phyloP scores from a whole-genome alignment of 495 filamentous ascomycete species.

The Extremus antarcticus region DNA sequence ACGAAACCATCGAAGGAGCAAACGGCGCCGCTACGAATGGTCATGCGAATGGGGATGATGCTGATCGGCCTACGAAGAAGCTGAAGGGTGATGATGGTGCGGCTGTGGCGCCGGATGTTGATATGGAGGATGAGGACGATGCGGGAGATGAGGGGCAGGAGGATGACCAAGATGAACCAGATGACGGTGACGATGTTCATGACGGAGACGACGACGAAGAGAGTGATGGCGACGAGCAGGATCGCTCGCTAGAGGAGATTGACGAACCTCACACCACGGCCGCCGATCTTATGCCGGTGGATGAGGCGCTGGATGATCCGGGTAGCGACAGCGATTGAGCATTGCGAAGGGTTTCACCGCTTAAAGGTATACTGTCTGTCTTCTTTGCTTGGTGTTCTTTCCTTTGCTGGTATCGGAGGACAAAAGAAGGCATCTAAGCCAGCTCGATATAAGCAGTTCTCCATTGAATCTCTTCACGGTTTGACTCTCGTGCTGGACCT shows the following conservation, averaged over 20 bases:
- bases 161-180: constrained; percentile 46
- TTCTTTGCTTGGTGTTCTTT: constrained; percentile 8
- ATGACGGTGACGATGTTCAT: constrained; percentile 42
- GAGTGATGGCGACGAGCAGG: constrained; percentile 26
- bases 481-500: too few species aligned
- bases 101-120: constrained; percentile 5
- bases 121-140: constrained; percentile 16
- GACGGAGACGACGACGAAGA: constrained; percentile 36
- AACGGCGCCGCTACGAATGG: constrained; percentile 13
- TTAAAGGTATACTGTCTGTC: not conserved
- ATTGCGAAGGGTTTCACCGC: too few species aligned
- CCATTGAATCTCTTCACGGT: too few species aligned
- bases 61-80: constrained; percentile 20
- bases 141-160: constrained; percentile 35
- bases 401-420: too few species aligned
- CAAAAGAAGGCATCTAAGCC: too few species aligned
- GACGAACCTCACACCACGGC: not conserved
- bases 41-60: constrained; percentile 10
- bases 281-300: not conserved
- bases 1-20: constrained; percentile 17
- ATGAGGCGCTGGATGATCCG: constrained; percentile 10
- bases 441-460: too few species aligned
- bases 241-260: not conserved
- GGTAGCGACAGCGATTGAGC: constrained; percentile 7
- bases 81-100: constrained; percentile 28